phyloP scores from a whole-genome alignment of 306 rosid genomes.

The Cajanus cajan region DNA sequence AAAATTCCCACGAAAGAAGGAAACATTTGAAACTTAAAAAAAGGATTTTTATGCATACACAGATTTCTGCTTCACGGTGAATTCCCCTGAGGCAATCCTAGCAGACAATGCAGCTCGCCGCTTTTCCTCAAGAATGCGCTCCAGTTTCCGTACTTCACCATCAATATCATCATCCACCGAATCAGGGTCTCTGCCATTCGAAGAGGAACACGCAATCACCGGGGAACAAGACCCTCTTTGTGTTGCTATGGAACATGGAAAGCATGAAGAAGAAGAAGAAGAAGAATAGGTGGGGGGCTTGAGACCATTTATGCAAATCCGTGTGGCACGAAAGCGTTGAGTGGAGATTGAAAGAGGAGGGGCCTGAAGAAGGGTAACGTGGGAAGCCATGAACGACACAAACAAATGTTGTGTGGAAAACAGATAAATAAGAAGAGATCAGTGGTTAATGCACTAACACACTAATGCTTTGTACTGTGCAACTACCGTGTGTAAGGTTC shows the following conservation, averaged over 20 bases:
- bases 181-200: slow-evolving; percentile 69
- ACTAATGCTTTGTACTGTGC: too few relatives aligned
- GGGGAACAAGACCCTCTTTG: slow-evolving; percentile 48
- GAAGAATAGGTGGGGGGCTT: slow-evolving; percentile 19
- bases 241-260: slow-evolving; percentile 26
- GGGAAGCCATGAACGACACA: slow-evolving; percentile 53
- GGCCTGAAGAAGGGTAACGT: slow-evolving; percentile 43
- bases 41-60: slow-evolving; percentile 44
- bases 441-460: not conserved
- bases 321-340: slow-evolving; percentile 35
- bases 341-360: slow-evolving; percentile 40
- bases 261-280: slow-evolving; percentile 23
- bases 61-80: slow-evolving; percentile 56
- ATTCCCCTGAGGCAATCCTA: slow-evolving; percentile 82
- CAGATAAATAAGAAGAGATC: slow-evolving; percentile 14
- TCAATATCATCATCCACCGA: slow-evolving; percentile 39
- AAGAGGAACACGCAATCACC: slow-evolving; percentile 50
- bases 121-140: slow-evolving; percentile 48
- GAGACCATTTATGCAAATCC: slow-evolving; percentile 27
- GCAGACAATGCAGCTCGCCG: slow-evolving; percentile 66
- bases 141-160: slow-evolving; percentile 40
- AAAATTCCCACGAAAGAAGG: not conserved
- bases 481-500: not conserved
- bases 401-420: slow-evolving; percentile 7
- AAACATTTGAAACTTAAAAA: slow-evolving; percentile 21